phyloP scores from a whole-genome alignment of 352 stramenopile genomes.

The Pythium rishiriense region DNA sequence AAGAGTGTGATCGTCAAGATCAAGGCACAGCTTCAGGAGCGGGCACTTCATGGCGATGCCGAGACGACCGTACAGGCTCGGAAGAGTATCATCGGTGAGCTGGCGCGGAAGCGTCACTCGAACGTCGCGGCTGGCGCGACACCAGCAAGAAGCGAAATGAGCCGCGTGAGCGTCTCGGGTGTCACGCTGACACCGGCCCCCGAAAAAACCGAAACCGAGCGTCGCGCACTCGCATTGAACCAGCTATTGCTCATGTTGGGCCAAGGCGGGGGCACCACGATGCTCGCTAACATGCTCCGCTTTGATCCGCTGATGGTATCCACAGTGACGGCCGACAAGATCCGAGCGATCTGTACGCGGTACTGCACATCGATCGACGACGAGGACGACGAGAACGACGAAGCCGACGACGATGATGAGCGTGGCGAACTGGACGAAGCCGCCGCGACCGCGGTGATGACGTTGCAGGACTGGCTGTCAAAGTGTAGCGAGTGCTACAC shows the following conservation, averaged over 20 bases:
- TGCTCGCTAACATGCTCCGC: constrained; percentile 59
- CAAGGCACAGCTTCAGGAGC: constrained; percentile 45
- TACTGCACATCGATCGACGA: constrained; percentile 21
- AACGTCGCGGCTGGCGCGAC: neutral
- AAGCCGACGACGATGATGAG: constrained; percentile 18
- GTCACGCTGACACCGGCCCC: neutral
- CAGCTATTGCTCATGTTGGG: constrained; percentile 53
- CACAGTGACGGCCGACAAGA: constrained; percentile 31
- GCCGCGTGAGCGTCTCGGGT: neutral
- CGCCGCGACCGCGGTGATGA: constrained; percentile 38
- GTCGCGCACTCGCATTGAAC: constrained; percentile 30
- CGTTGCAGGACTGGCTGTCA: constrained; percentile 55
- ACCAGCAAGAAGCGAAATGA: neutral
- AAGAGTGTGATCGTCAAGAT: constrained; percentile 46
- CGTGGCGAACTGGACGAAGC: constrained; percentile 25
- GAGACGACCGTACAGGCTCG: neutral
- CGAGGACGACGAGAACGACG: constrained; percentile 21
- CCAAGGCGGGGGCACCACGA: constrained; percentile 36
- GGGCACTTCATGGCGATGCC: constrained; percentile 11
- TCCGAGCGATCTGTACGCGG: constrained; percentile 37
- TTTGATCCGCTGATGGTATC: constrained; percentile 59
- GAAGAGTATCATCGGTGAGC: neutral
- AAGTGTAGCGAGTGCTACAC: constrained; percentile 62
- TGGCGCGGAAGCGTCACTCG: neutral
- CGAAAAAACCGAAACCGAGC: constrained; percentile 14